Evolutionary conservation across 441 rosid genomes (phyloP), one percentile per base, ranked within the genome.

Genomic region (Macaranga tanarius): DNA sequence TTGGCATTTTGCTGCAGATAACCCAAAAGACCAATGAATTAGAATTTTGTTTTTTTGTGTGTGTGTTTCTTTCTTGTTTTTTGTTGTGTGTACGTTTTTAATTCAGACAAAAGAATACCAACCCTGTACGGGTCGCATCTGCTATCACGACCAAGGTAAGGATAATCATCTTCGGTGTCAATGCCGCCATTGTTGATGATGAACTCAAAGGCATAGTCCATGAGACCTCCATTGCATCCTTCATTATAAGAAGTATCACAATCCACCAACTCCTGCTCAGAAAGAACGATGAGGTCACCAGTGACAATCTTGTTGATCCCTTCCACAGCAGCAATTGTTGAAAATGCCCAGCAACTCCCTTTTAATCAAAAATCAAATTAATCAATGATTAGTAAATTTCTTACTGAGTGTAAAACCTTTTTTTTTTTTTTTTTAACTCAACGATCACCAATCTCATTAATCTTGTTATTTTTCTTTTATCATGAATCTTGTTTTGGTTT

Each of bases 271-370:
- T 95, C 97, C 76, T 95, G 98, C 86, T 91, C 99, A 0, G 99
- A 95, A 52, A 95, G 81, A 0, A 82, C 58, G 70, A 92, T 81
- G 23, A 95, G 61, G 1, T 86, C 87, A 17, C 98, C 97, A 0
- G 97, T 92, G 58, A 83, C 89, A 3, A 95, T 87, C 83, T 91
- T 76, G 89, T 88, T 95, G 26, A 95, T 83, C 34, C 99, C 99
- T 76, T 95, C 99, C 76, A 95, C 97, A 0, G 96, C 88, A 19
- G 89, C 93, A 62, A 92, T 75, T 0, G 97, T 76, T 59, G 99
- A 90, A 73, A 92, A 92, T 2, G 98, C 99, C 99, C 99, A 95
- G 84, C 97, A 92, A 72, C 98, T 90, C 91, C 99, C 98, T 95
- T 72, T 58, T 73, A 42, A 76, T 45, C 69, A 73, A 74, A 74